Evolutionary conservation across 2,329 filamentous ascomycete genomes (phyloP).

Genomic region (Aspergillus piperis): DNA sequence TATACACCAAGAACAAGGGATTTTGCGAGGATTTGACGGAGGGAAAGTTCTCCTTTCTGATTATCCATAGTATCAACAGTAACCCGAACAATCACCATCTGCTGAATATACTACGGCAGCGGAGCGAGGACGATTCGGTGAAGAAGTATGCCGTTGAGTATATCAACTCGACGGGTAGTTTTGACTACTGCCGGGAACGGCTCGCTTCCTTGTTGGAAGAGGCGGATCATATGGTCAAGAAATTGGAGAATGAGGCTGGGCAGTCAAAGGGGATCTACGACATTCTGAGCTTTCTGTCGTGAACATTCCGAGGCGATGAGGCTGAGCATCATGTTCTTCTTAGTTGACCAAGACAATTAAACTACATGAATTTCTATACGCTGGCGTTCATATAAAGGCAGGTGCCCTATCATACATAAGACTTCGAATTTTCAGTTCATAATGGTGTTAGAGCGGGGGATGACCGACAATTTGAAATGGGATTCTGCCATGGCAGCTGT

Average conservation of each 20-base stretch:
- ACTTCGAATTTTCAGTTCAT: too few species aligned
- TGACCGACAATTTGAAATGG: too few species aligned
- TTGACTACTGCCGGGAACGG: conserved; percentile 61
- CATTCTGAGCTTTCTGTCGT: background rate
- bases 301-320: too few species aligned
- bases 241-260: background rate
- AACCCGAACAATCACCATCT: conserved; percentile 63
- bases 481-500: too few species aligned
- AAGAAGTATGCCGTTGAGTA: conserved; percentile 84
- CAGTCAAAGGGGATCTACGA: background rate
- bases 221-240: background rate
- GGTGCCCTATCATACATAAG: too few species aligned
- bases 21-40: conserved; percentile 91
- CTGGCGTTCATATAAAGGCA: too few species aligned
- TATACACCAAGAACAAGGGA: conserved; percentile 83
- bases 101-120: conserved; percentile 86
- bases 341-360: too few species aligned
- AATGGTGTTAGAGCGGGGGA: too few species aligned
- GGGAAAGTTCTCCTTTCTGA: conserved; percentile 91
- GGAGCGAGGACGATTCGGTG: conserved; percentile 76
- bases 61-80: conserved; percentile 81
- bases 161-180: conserved; percentile 83
- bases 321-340: too few species aligned
- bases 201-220: background rate
- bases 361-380: too few species aligned